Evolutionary conservation across 1,139 yeast species (phyloP).

Genomic region (Pichia sp.): DNA sequence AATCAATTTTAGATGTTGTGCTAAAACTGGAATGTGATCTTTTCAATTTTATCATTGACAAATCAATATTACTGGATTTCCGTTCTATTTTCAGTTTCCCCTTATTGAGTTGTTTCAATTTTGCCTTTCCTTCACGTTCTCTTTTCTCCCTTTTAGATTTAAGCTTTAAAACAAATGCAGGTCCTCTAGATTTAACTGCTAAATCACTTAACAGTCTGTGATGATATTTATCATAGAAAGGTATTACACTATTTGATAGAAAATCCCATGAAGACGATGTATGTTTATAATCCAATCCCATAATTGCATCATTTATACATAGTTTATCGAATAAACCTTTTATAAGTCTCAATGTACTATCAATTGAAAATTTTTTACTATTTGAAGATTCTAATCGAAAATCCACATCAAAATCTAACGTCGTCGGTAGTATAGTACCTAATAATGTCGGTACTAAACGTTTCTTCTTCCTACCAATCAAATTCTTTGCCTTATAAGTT

Average conservation of each 20-base stretch:
- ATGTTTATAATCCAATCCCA: conserved; percentile 22
- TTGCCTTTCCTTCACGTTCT: conserved; percentile 4
- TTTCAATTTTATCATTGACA: conserved; percentile 18
- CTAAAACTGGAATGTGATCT: conserved; percentile 21
- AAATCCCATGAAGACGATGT: conserved; percentile 24
- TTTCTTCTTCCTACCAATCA: conserved; percentile 25
- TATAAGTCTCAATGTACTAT: conserved; percentile 13
- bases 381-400: conserved; percentile 13
- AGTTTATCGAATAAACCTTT: conserved; percentile 24
- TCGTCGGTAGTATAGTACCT: conserved; percentile 25
- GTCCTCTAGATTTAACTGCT: conserved; percentile 25
- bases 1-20: conserved; percentile 15
- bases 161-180: conserved; percentile 14
- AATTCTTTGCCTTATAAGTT: conserved; percentile 2
- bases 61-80: conserved; percentile 11
- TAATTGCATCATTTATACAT: conserved; percentile 28
- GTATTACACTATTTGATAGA: conserved; percentile 23
- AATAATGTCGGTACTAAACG: conserved; percentile 27
- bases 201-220: conserved; percentile 21
- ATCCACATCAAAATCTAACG: conserved; percentile 23
- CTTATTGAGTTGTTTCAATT: conserved; percentile 2
- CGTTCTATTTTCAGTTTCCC: conserved; percentile 1
- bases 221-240: conserved; percentile 25
- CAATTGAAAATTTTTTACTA: conserved; percentile 3
- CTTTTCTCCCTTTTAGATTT: conserved; percentile 10